phyloP scores from a whole-genome alignment of 768 basidiomycete species.

The Leccinum longicurvipes region DNA sequence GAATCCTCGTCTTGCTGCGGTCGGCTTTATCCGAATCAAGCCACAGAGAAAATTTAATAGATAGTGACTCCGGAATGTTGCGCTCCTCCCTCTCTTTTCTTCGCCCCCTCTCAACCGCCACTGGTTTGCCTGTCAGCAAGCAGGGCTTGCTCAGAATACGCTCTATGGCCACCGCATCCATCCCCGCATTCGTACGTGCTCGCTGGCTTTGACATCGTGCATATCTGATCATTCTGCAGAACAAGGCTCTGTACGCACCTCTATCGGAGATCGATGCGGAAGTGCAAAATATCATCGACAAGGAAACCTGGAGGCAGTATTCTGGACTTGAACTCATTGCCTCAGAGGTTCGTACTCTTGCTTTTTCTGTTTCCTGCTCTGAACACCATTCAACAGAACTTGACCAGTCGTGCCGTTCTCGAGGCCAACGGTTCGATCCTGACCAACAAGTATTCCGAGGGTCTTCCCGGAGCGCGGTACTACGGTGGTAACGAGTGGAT shows the following conservation, averaged over 20 bases:
- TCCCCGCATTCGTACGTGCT: constrained; percentile 58
- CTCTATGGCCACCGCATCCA: constrained; percentile 59
- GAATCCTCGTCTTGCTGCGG: not conserved
- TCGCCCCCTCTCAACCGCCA: constrained; percentile 23
- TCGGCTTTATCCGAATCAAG: constrained; percentile 25
- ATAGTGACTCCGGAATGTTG: constrained; percentile 27
- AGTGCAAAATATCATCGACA: constrained; percentile 96
- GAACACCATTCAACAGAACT: constrained; percentile 54
- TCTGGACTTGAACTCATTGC: constrained; percentile 98
- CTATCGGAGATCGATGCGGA: constrained; percentile 91
- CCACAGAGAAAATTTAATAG: constrained; percentile 13
- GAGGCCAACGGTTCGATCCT: constrained; percentile 98
- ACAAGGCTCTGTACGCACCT: constrained; percentile 86
- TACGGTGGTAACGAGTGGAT: constrained; percentile 98
- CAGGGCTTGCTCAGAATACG: constrained; percentile 24
- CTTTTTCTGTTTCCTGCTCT: not conserved
- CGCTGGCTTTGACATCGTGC: not conserved
- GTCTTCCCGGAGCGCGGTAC: constrained; percentile 95
- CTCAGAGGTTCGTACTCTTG: constrained; percentile 68
- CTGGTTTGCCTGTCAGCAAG: constrained; percentile 23
- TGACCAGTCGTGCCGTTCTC: constrained; percentile 94
- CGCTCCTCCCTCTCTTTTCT: constrained; percentile 26
- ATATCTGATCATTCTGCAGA: constrained; percentile 46
- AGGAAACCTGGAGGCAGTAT: constrained; percentile 98
- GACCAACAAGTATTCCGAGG: constrained; percentile 99